phyloP scores from a whole-genome alignment of 1,284 basidiomycete species.

The Sparassis latifolia region DNA sequence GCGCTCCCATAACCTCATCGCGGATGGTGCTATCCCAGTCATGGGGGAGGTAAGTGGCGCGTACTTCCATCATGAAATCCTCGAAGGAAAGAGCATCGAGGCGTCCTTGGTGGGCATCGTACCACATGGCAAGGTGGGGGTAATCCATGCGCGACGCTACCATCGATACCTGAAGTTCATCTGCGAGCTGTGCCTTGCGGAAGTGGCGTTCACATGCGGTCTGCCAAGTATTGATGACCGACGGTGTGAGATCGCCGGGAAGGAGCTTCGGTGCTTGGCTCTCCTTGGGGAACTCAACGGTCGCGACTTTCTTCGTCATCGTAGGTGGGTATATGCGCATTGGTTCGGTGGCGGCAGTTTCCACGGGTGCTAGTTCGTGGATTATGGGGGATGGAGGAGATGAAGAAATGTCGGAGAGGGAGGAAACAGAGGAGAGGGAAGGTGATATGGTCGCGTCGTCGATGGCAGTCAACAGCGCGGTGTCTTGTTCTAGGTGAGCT shows the following conservation, averaged over 20 bases:
- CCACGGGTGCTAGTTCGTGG: background rate
- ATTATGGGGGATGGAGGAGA: background rate
- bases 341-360: background rate
- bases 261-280: background rate
- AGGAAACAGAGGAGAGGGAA: background rate
- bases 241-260: background rate
- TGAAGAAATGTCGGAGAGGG: background rate
- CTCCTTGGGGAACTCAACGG: background rate
- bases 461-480: background rate
- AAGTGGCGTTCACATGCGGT: background rate
- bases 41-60: background rate
- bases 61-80: constrained; percentile 1
- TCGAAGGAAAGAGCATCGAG: background rate
- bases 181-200: background rate
- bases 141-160: background rate
- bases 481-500: background rate
- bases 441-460: background rate
- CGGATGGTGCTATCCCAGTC: background rate
- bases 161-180: background rate
- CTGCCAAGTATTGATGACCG: background rate
- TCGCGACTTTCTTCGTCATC: background rate
- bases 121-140: background rate
- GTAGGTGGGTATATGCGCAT: background rate
- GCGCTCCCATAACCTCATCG: background rate
- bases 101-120: background rate